Evolutionary conservation across 768 basidiomycete species (phyloP).

Genomic region (Xerocomellus amylosporus): DNA sequence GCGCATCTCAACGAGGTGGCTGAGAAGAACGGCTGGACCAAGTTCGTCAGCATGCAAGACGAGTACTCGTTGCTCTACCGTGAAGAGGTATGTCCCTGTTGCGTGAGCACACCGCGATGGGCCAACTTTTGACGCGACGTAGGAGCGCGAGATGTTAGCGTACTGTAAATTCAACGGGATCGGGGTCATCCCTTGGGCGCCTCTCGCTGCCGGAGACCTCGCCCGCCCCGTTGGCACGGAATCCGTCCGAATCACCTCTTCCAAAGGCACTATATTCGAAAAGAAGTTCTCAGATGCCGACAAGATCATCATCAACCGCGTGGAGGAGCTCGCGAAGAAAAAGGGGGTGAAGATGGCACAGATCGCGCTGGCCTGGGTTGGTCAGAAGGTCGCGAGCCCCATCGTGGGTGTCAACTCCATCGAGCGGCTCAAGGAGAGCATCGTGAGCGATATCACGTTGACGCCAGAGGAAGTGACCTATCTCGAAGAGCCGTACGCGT

Average conservation of each 20-base stretch:
- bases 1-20: slow-evolving; percentile 45
- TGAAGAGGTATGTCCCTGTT: slow-evolving; percentile 38
- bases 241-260: slow-evolving; percentile 16
- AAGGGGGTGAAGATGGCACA: slow-evolving; percentile 43
- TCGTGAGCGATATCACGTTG: slow-evolving; percentile 25
- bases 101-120: too few relatives aligned
- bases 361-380: slow-evolving; percentile 43
- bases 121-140: background rate
- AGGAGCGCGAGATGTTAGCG: slow-evolving; percentile 46
- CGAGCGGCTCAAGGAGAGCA: slow-evolving; percentile 29
- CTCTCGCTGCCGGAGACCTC: slow-evolving; percentile 40
- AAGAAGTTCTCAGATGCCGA: too few relatives aligned
- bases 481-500: slow-evolving; percentile 30
- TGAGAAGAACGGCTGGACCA: slow-evolving; percentile 46
- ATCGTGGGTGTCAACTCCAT: slow-evolving; percentile 42
- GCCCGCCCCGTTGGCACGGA: slow-evolving; percentile 35
- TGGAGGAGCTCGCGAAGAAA: slow-evolving; percentile 42
- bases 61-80: slow-evolving; percentile 54
- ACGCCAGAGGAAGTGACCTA: slow-evolving; percentile 30
- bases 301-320: slow-evolving; percentile 16
- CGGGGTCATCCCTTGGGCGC: slow-evolving; percentile 33
- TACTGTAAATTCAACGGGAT: slow-evolving; percentile 46
- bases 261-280: slow-evolving; percentile 22
- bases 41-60: slow-evolving; percentile 56
- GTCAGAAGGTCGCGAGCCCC: slow-evolving; percentile 41